Conservation (phyloP, 2,329 filamentous ascomycete species). For the Hymenoscyphus repandus region DNA sequence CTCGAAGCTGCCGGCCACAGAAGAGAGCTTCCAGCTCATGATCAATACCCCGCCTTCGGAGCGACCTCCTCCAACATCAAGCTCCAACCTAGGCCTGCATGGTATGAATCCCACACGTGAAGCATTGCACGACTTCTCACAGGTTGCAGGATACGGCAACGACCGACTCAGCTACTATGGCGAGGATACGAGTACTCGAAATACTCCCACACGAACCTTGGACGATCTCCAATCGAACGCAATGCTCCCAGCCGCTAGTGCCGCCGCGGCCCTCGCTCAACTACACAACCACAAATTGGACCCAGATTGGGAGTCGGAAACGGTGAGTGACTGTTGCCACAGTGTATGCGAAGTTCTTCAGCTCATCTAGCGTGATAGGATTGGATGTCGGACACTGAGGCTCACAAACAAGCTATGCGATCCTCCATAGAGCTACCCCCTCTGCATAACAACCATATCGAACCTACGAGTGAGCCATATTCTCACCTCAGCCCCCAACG, state of each 20-base stretch:
- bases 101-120: constrained; percentile 18
- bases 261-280: constrained; percentile 82
- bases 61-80: constrained; percentile 26
- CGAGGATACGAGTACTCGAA: constrained; percentile 61
- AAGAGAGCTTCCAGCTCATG: constrained; percentile 97
- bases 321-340: constrained; percentile 46
- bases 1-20: constrained; percentile 92
- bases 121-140: constrained; percentile 21
- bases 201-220: constrained; percentile 56
- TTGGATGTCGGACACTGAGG: constrained; percentile 67
- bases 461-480: constrained; percentile 60
- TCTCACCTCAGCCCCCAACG: constrained; percentile 55
- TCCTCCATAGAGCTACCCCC: constrained; percentile 67
- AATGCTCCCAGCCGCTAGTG: constrained; percentile 64
- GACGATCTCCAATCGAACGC: constrained; percentile 62
- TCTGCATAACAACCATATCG: constrained; percentile 52
- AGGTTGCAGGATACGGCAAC: constrained; percentile 44
- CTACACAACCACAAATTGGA: constrained; percentile 74
- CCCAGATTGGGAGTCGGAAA: constrained; percentile 72
- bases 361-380: constrained; percentile 43
- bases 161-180: constrained; percentile 64
- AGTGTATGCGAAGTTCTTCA: neutral
- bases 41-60: constrained; percentile 75
- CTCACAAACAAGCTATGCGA: constrained; percentile 56
- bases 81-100: constrained; percentile 26